These are phyloP conservation scores for Tuber melanosporum DNA, from an alignment of 495 filamentous ascomycete species.

Conservation along the genomic window DNA sequence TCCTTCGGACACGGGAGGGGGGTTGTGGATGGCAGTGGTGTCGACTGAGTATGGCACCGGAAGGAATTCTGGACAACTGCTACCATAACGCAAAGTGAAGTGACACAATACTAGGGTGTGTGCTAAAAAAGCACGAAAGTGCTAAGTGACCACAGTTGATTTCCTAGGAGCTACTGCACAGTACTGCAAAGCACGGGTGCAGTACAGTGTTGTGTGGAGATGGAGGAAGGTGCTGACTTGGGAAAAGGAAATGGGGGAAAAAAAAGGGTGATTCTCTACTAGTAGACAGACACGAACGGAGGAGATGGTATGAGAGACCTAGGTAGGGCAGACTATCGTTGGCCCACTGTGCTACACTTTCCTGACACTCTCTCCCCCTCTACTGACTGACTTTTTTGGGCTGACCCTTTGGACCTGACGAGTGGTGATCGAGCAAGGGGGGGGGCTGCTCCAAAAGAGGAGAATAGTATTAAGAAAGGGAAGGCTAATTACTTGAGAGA, in stretches of 20 bases:
- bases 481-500: neutral
- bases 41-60: neutral
- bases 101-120: slow-evolving; percentile 2
- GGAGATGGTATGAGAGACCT: neutral
- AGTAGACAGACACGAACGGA: neutral
- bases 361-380: neutral
- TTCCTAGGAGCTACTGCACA: neutral
- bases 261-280: neutral
- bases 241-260: neutral
- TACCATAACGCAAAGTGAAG: neutral
- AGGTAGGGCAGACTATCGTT: neutral
- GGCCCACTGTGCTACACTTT: neutral
- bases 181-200: neutral
- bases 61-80: neutral
- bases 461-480: neutral
- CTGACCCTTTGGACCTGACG: neutral
- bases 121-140: neutral
- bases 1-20: neutral
- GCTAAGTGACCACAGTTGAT: slow-evolving; percentile 1
- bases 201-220: neutral
- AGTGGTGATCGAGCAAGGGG: neutral
- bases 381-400: neutral
- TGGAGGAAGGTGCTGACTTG: neutral
- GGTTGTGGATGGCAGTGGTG: neutral
- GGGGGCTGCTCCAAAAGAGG: neutral